Base-by-base conservation (phyloP, 2,329 filamentous ascomycete species). In the Amauroascus niger region DNA sequence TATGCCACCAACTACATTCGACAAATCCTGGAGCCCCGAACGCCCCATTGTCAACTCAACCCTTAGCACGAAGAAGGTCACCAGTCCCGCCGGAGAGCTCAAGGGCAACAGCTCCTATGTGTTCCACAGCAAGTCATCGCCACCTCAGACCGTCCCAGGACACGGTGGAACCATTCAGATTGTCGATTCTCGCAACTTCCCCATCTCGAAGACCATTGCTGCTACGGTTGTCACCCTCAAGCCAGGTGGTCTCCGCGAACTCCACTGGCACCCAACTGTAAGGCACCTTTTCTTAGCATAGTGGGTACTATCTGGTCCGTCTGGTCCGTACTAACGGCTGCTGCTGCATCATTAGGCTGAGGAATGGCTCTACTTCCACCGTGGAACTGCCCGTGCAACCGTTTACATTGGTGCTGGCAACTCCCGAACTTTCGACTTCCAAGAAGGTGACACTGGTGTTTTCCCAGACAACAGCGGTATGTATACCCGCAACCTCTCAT, bases 351-450 rank as follows among this genome's bases (percentile, higher is more conserved):
- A 20, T 9, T 55, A 82, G 78, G 79, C 80, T 4, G 80, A 85
- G 60, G 83, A 86, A 64, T 86, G 83, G 83, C 67, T 86, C 1
- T 86, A 85, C 67, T 86, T 87, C 70, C 80, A 84, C 63, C 71
- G 78, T 55, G 83, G 82, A 22, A 67, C 73, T 1, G 83, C 71
- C 0, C 76, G 78, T 24, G 82, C 82, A 0, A 85, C 81, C 0
- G 79, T 84, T 2, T 86, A 84, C 64, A 79, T 80, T 46, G 83
- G 81, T 6, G 77, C 74, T 60, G 70, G 74, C 9, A 79, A 78
- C 52, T 76, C 82, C 2, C 76, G 82, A 5, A 86, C 82, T 0
- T 85, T 86, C 62, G 80, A 86, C 66, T 84, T 86, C 65, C 70
- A 70, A 1, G 75, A 81, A 3, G 82, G 83, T n/a, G 83, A 87